Evolutionary conservation across 23 red algal genomes (phyloP).

Genomic region (Agarophyton chilense): DNA sequence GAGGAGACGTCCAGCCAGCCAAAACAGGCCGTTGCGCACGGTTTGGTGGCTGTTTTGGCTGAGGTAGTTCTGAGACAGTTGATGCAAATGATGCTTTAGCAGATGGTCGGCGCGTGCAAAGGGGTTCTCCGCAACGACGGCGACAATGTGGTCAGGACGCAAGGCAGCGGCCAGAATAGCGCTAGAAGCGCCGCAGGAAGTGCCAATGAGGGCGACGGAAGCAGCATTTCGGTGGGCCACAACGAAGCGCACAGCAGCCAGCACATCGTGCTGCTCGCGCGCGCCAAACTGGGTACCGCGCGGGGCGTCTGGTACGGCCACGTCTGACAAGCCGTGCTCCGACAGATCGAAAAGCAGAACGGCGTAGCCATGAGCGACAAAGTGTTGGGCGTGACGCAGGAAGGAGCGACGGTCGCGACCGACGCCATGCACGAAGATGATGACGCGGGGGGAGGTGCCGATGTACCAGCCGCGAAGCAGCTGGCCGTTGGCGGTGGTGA

Average conservation of each 20-base stretch:
- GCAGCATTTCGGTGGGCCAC: background rate
- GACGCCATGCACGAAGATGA: constrained; percentile 59
- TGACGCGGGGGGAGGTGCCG: constrained; percentile 29
- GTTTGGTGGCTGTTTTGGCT: constrained; percentile 74
- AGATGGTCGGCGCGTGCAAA: constrained; percentile 82
- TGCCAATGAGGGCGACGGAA: constrained; percentile 81
- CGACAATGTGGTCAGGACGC: constrained; percentile 25
- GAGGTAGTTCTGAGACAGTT: constrained; percentile 78
- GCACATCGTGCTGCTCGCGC: constrained; percentile 88
- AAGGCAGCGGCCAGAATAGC: constrained; percentile 80
- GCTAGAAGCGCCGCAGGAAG: constrained; percentile 87
- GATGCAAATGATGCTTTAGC: constrained; percentile 77
- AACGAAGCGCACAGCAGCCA: constrained; percentile 70
- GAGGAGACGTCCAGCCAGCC: constrained; percentile 71
- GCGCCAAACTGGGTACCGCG: constrained; percentile 83
- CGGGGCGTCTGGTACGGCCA: background rate
- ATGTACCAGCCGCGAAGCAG: constrained; percentile 80
- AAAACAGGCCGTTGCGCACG: constrained; percentile 70
- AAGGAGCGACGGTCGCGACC: constrained; percentile 66
- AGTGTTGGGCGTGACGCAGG: constrained; percentile 30
- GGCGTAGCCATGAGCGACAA: background rate
- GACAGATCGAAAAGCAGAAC: constrained; percentile 57
- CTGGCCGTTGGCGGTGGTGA: background rate
- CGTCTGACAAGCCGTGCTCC: constrained; percentile 45
- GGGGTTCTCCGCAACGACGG: constrained; percentile 92